These are phyloP conservation scores for Aureobasidium sp. DNA, from an alignment of 2,329 filamentous ascomycete species.

Conservation along the genomic window DNA sequence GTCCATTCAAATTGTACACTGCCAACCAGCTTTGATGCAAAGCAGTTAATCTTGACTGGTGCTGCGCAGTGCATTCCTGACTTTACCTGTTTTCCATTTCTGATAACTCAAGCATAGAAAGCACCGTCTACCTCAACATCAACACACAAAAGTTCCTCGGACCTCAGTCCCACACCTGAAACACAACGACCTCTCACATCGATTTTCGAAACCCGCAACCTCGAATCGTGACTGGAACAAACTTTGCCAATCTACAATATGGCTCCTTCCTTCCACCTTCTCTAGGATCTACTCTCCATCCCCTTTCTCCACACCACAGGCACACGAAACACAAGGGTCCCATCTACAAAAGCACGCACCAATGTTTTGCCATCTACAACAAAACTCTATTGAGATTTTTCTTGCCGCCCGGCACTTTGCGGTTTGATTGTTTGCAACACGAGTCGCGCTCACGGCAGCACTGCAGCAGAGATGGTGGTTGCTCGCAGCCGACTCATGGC, in stretches of 20 bases:
- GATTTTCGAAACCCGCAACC: no score
- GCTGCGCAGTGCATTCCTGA: background rate
- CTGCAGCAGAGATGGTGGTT: background rate
- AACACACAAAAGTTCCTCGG: background rate
- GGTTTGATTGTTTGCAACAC: background rate
- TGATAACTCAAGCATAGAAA: background rate
- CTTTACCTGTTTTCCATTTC: background rate
- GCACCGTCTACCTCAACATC: background rate
- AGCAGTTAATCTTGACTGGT: background rate
- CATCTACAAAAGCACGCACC: background rate
- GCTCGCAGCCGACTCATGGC: background rate
- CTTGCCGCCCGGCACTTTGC: background rate
- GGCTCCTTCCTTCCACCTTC: background rate
- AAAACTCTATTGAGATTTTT: background rate
- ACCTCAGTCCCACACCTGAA: background rate
- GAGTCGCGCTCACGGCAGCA: background rate
- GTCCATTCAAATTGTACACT: background rate
- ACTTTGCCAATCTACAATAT: background rate
- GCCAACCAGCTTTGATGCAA: background rate
- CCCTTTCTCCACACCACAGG: background rate
- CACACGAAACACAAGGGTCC: background rate
- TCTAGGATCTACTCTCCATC: background rate
- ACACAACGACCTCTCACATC: background rate
- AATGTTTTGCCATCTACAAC: background rate
- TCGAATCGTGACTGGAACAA: background rate